These are phyloP conservation scores for Wallacemonas sp. DNA, from an alignment of 208 protist genomes.

Conservation along the genomic window DNA sequence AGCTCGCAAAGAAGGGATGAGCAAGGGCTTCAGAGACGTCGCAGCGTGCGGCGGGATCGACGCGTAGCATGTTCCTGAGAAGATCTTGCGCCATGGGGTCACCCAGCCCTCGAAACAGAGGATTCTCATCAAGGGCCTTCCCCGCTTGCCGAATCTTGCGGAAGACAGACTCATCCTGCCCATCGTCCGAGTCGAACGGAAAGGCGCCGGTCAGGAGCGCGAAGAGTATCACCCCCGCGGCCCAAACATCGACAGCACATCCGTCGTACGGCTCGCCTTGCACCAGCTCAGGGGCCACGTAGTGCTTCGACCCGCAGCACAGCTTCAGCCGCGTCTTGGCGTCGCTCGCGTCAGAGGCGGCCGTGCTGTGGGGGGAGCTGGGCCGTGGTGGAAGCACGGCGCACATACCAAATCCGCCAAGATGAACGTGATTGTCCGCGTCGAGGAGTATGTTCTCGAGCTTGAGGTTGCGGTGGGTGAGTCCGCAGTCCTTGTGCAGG, in stretches of 20 bases:
- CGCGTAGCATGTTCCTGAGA: constrained; percentile 59
- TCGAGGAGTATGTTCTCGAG: constrained; percentile 75
- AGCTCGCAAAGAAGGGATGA: constrained; percentile 58
- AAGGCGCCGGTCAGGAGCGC: constrained; percentile 89
- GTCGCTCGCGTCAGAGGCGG: neutral
- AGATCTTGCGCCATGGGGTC: constrained; percentile 66
- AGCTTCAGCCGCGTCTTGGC: constrained; percentile 40
- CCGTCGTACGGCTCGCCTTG: constrained; percentile 85
- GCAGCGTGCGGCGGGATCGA: constrained; percentile 44
- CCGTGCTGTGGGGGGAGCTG: neutral
- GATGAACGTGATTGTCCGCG: constrained; percentile 35
- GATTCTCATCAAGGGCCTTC: constrained; percentile 42
- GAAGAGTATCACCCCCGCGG: constrained; percentile 94
- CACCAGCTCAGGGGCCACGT: constrained; percentile 94
- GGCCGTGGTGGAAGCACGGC: constrained; percentile 40
- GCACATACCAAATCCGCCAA: constrained; percentile 57
- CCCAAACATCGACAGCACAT: constrained; percentile 94
- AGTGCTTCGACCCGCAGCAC: constrained; percentile 85
- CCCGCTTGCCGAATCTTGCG: constrained; percentile 39
- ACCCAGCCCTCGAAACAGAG: constrained; percentile 34
- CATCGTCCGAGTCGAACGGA: constrained; percentile 79
- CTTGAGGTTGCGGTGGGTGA: constrained; percentile 79
- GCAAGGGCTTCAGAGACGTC: constrained; percentile 57
- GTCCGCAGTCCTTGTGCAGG: constrained; percentile 51
- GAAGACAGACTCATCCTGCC: constrained; percentile 41